Percentiles rank a stretch among this genome's conserved stretches.
phyloP scores from a whole-genome alignment of 1,139 yeast genomes.

The Yamadazyma pseudoaaseri region DNA sequence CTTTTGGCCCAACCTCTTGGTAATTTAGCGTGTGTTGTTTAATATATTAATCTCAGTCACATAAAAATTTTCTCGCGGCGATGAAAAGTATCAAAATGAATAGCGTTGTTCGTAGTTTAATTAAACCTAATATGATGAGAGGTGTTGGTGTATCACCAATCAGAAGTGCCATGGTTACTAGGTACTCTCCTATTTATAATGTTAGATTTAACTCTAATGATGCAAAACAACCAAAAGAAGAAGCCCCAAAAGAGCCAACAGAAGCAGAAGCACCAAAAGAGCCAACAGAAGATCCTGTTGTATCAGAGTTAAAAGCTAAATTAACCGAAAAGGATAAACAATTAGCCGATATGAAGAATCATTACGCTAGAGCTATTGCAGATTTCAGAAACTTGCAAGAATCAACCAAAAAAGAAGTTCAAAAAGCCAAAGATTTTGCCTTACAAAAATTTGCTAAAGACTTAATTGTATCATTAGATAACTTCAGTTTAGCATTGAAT shows the following conservation, averaged over 20 bases:
- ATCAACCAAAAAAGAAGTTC: slow-evolving; percentile 81
- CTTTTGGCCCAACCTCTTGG: slow-evolving; percentile 11
- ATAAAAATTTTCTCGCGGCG: too few relatives aligned
- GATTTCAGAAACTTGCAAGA: slow-evolving; percentile 94
- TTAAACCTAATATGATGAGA: too few relatives aligned
- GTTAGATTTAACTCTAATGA: slow-evolving; percentile 13
- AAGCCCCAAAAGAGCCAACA: slow-evolving; percentile 5
- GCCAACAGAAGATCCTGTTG: slow-evolving; percentile 20
- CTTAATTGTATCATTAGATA: slow-evolving; percentile 84
- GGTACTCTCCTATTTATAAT: too few relatives aligned
- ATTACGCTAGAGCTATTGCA: slow-evolving; percentile 79
- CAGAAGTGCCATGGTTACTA: background rate
- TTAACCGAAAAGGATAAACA: slow-evolving; percentile 73
- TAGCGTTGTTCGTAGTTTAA: too few relatives aligned
- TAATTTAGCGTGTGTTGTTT: too few relatives aligned
- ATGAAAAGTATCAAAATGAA: too few relatives aligned
- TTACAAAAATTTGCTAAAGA: slow-evolving; percentile 92
- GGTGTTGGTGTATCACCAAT: slow-evolving; percentile 1
- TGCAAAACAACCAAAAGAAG: slow-evolving; percentile 4
- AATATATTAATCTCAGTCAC: too few relatives aligned
- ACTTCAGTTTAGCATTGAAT: slow-evolving; percentile 81
- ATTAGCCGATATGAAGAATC: slow-evolving; percentile 77
- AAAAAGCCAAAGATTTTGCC: slow-evolving; percentile 88
- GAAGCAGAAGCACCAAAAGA: slow-evolving; percentile 6
- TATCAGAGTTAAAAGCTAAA: slow-evolving; percentile 52